Conservation (phyloP, 2,329 filamentous ascomycete genomes). For the Sporothrix protearum region DNA sequence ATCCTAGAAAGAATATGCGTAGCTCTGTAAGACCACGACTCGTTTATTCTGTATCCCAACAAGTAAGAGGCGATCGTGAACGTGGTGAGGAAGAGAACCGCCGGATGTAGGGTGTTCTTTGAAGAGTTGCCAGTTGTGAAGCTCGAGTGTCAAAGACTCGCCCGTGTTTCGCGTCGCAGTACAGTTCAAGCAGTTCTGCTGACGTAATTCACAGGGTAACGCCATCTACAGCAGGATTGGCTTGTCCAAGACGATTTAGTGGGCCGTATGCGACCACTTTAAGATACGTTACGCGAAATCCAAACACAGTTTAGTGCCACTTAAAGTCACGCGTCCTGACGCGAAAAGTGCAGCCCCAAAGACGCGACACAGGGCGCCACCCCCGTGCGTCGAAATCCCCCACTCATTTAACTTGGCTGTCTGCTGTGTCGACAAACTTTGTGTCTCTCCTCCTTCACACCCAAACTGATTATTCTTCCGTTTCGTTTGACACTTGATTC, state of each 20-base stretch:
- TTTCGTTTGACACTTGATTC: neutral
- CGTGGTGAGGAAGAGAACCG: neutral
- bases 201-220: neutral
- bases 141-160: neutral
- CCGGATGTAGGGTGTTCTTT: neutral
- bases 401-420: slow-evolving; percentile 20
- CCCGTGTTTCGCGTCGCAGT: neutral
- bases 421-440: neutral
- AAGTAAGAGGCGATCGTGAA: neutral
- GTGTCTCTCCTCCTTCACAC: neutral
- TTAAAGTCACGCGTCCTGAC: slow-evolving; percentile 38
- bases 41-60: neutral
- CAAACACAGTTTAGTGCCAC: slow-evolving; percentile 39
- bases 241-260: neutral
- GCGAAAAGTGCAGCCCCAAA: slow-evolving; percentile 23
- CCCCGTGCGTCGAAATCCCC: neutral
- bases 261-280: slow-evolving; percentile 13
- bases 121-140: neutral
- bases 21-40: no score
- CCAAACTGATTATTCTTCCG: neutral
- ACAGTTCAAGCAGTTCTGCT: neutral
- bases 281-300: slow-evolving; percentile 29
- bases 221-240: neutral
- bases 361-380: slow-evolving; percentile 16
- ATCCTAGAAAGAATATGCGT: neutral